A percentile compares a stretch with the other conserved stretches of the same genome.
Evolutionary conservation across 495 filamentous ascomycete genomes (phyloP).

Genomic region (Pseudotulostoma volvatum): DNA sequence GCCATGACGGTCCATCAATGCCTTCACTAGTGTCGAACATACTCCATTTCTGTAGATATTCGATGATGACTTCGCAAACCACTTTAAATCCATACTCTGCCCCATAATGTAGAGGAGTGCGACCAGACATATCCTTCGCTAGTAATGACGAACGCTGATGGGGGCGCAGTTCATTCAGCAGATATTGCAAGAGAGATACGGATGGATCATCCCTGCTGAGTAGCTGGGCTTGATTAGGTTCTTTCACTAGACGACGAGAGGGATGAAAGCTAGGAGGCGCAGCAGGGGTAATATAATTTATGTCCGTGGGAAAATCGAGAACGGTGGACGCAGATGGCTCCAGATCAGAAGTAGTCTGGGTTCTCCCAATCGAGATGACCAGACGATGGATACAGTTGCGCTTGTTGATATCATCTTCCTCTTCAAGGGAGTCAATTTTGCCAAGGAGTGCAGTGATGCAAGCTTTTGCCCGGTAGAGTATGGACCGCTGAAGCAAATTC

Average conservation of each 20-base stretch:
- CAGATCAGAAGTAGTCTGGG: slow-evolving; percentile 43
- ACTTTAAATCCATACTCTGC: slow-evolving; percentile 86
- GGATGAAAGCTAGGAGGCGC: slow-evolving; percentile 47
- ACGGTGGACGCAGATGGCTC: slow-evolving; percentile 26
- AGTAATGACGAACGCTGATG: slow-evolving; percentile 52
- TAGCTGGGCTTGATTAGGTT: slow-evolving; percentile 38
- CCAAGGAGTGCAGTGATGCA: slow-evolving; percentile 55
- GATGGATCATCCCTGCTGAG: slow-evolving; percentile 55
- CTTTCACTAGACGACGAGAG: slow-evolving; percentile 36
- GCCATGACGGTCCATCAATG: slow-evolving; percentile 74
- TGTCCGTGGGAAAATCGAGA: slow-evolving; percentile 34
- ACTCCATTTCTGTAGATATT: slow-evolving; percentile 74
- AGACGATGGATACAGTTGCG: slow-evolving; percentile 87
- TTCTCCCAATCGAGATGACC: slow-evolving; percentile 74
- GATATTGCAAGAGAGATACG: slow-evolving; percentile 53
- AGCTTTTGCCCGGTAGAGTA: slow-evolving; percentile 48
- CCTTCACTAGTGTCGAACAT: slow-evolving; percentile 71
- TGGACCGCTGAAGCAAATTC: slow-evolving; percentile 69
- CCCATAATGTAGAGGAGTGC: slow-evolving; percentile 84
- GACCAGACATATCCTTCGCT: slow-evolving; percentile 60
- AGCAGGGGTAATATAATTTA: slow-evolving; percentile 63
- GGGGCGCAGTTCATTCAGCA: slow-evolving; percentile 54
- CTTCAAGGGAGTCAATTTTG: slow-evolving; percentile 52
- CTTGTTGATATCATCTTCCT: slow-evolving; percentile 81
- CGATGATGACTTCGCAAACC: slow-evolving; percentile 75